Evolutionary conservation across 2,329 filamentous ascomycete genomes (phyloP), one percentile per base, ranked within the genome.

Genomic region (Fusarium nanum): DNA sequence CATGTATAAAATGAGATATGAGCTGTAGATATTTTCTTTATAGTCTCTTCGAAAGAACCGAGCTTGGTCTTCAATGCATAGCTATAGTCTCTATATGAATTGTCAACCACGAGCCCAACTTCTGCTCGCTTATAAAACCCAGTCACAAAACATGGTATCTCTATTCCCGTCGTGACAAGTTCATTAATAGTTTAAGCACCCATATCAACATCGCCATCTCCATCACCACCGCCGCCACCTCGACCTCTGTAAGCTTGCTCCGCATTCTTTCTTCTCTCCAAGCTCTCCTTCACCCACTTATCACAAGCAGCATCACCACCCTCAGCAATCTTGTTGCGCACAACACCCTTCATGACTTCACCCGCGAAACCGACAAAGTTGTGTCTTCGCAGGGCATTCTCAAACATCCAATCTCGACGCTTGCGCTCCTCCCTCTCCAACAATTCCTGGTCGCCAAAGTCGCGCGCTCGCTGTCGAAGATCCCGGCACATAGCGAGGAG

Each of bases 281-380:
- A 86, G 18, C 89, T 89, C 60, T 92, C 89, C 56, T 88, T 87
- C 18, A 96, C 82, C 93, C 93, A 97, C 74, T 83, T 83, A 3
- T 91, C 86, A 78, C 95, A 96, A 14, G 85, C 89, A 14, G 83
- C 87, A 5, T 87, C 83, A 1, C 88, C 84, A 0, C 89, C 91
- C 69, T 91, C 86, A 64, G 85, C 83, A 42, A 97, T 78, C 84
- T 97, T 97, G 66, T 83, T 80, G 70, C 82, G 85, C n/a, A 93
- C 92, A 6, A 98, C 95, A 1, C 90, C 92, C 84, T 96, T 97
- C 74, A 97, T 83, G 65, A 98, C 85, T 83, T 98, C 94, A 14
- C 93, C 94, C 5, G 95, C 92, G 76, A 99, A 98, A 0, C 94
- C 95, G 1, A 99, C 93, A 83, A 99, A 99, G 81, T 99, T 99